phyloP scores from a whole-genome alignment of 345 rosid genomes.

The Eucalyptus melliodora region DNA sequence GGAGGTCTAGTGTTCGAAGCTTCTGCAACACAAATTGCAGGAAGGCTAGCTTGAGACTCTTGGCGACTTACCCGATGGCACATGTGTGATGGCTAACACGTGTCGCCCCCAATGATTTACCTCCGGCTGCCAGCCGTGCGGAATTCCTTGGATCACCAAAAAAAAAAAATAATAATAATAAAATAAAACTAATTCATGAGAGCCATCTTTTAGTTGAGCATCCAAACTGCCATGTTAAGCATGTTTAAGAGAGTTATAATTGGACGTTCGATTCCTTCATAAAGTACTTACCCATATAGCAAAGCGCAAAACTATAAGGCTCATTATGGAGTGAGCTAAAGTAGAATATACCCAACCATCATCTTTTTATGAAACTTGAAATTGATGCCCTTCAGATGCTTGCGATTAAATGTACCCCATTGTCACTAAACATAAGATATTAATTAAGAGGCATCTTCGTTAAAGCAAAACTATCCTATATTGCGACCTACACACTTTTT shows the following conservation, averaged over 20 bases:
- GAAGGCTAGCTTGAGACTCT: no score
- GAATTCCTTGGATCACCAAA: no score
- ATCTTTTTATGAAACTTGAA: background rate
- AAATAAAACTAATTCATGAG: background rate
- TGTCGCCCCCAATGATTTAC: no score
- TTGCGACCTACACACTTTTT: background rate
- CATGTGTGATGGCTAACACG: no score
- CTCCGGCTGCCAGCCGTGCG: no score
- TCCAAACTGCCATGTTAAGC: background rate
- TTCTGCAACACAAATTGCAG: rapidly evolving
- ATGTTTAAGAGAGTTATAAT: background rate
- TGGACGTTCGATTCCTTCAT: background rate
- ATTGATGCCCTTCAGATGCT: background rate
- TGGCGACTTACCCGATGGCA: no score
- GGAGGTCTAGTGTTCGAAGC: no score
- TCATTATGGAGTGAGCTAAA: background rate
- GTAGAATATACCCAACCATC: background rate
- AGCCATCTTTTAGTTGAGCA: background rate
- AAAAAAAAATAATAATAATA: no score
- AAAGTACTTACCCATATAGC: background rate
- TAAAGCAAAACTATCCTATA: background rate
- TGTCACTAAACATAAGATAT: background rate
- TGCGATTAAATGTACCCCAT: background rate
- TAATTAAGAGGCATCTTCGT: background rate
- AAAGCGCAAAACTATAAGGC: background rate